phyloP scores from a whole-genome alignment of 257 asterid species.

The Verbascum thapsus region DNA sequence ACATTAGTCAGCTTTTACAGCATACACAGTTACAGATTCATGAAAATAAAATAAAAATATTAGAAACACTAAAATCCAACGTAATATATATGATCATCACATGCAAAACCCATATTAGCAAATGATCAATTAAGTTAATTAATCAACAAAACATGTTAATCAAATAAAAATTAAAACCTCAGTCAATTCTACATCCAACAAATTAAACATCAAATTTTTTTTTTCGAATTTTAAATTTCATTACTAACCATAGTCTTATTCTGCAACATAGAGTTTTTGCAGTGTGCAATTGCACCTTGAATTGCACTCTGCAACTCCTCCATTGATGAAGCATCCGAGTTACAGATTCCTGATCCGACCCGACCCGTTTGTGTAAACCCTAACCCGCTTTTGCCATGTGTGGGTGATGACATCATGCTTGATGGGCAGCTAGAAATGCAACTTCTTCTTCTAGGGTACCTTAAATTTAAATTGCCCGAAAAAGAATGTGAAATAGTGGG shows the following conservation, averaged over 20 bases:
- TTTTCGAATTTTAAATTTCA: slow-evolving; percentile 33
- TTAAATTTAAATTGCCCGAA: slow-evolving; percentile 67
- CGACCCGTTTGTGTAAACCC: slow-evolving; percentile 37
- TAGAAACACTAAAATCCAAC: background rate
- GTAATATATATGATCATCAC: background rate
- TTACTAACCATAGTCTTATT: slow-evolving; percentile 39
- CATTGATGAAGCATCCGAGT: slow-evolving; percentile 65
- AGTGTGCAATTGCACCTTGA: slow-evolving; percentile 89
- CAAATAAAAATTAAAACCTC: slow-evolving; percentile 7
- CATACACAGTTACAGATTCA: too few relatives aligned
- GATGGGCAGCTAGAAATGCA: slow-evolving; percentile 80
- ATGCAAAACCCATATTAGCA: background rate
- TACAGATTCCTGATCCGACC: slow-evolving; percentile 19
- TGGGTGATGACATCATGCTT: slow-evolving; percentile 82
- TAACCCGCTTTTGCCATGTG: slow-evolving; percentile 45
- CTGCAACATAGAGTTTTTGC: slow-evolving; percentile 77
- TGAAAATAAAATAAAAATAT: too few relatives aligned
- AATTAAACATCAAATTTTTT: background rate
- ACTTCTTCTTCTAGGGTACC: slow-evolving; percentile 60
- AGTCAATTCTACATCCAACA: slow-evolving; percentile 31
- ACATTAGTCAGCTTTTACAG: background rate
- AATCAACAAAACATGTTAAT: slow-evolving; percentile 28
- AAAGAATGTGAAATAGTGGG: slow-evolving; percentile 49
- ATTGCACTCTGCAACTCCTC: slow-evolving; percentile 88
- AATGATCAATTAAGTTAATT: slow-evolving; percentile 16